Evolutionary conservation across 352 stramenopile genomes (phyloP), one percentile per base, ranked within the genome.

Genomic region (Globisporangium viniferum): DNA sequence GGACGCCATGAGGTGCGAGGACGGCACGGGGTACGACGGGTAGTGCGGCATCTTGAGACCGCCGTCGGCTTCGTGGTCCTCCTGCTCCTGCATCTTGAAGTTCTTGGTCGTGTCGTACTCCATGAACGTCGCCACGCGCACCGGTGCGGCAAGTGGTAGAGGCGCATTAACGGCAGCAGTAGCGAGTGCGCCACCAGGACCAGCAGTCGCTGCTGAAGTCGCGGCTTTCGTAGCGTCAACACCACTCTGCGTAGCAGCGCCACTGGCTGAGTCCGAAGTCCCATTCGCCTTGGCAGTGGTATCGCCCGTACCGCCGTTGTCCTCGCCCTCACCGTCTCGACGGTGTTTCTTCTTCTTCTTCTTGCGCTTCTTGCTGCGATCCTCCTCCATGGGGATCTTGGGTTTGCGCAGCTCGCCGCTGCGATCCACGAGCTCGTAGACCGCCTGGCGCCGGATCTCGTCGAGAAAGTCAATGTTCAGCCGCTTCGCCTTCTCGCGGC

Each of bases 401-500:
- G 80, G 84, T 64, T 82, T 90, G 33, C 80, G 81, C n/a, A 79
- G 59, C 6, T 59, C 67, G 18, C 80, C 75, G 35, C 76, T 74
- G 22, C 73, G 73, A 53, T 79, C 69, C 24, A 76, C 86, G 10
- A 92, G 68, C 44, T 94, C 84, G 62, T 93, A 73, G 36, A 93
- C 64, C 0, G 81, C 81, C 56, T 95, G 88, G 24, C 66, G 71
- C 0, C 81, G 81, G 41, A 92, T 91, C 41, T 94, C 88, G 41
- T 93, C 84, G 27, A 95, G 58, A 58, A 83, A 93, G 46, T 96
- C 78, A 53, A 98, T 69, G n/a, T 90, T 73, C n/a, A 90, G 67
- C 24, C 84, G 74, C 74, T 92, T 93, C 10, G 94, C 72, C 73
- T 89, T 77, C 72, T 99, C 95, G 67, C 94, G 87, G 57, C 82